phyloP scores from a whole-genome alignment of 2,329 filamentous ascomycete species.

The Cryphonectria carpinicola region DNA sequence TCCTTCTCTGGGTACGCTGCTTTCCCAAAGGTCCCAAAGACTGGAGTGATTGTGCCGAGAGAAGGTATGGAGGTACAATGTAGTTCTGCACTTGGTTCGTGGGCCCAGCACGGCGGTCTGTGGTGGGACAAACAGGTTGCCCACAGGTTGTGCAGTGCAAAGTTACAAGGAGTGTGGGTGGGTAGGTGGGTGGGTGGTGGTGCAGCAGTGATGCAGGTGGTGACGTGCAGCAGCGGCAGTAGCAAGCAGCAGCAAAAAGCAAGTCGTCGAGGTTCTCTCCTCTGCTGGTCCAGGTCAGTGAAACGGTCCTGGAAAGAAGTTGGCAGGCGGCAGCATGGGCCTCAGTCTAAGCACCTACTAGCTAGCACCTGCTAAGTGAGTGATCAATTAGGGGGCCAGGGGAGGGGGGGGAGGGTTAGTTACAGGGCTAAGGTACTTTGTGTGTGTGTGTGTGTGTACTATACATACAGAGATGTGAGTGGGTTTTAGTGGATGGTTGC shows the following conservation, averaged over 20 bases:
- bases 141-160: neutral
- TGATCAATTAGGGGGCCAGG: neutral
- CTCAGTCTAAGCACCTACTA: neutral
- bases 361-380: neutral
- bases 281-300: neutral
- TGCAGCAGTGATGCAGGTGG: neutral
- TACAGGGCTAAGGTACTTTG: neutral
- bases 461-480: no score
- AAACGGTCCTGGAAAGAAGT: neutral
- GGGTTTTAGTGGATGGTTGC: neutral
- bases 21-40: neutral
- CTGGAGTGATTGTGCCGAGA: neutral
- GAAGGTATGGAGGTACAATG: neutral
- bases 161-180: neutral
- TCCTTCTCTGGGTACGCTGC: neutral
- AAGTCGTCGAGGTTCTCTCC: neutral
- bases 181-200: neutral
- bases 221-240: neutral
- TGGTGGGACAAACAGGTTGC: neutral
- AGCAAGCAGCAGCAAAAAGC: neutral
- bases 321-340: neutral
- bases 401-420: neutral
- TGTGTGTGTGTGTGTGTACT: neutral
- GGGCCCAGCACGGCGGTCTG: neutral
- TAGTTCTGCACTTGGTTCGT: neutral